Conservation (phyloP, 805 yeast genomes). For the Saturnispora gosingensis region DNA sequence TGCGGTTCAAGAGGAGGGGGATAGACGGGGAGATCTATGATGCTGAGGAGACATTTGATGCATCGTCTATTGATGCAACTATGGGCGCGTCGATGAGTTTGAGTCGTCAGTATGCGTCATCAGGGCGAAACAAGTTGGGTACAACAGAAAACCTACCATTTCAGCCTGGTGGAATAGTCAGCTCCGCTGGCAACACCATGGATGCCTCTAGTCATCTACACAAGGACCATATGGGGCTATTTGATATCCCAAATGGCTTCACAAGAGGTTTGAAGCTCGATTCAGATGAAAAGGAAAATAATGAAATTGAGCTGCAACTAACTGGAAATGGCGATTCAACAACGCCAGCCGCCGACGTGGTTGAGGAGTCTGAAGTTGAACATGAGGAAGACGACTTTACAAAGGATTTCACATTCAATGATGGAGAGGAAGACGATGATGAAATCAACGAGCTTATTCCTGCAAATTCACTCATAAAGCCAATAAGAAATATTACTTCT, state of each 20-base stretch:
- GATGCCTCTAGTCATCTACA: constrained; percentile 40
- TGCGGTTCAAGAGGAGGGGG: constrained; percentile 66
- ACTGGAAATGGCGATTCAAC: background rate
- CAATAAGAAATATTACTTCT: constrained; percentile 12
- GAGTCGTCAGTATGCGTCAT: constrained; percentile 55
- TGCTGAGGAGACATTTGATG: constrained; percentile 54
- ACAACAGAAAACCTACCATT: constrained; percentile 73
- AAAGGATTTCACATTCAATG: constrained; percentile 1
- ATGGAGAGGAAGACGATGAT: constrained; percentile 10
- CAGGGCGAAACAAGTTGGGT: constrained; percentile 58
- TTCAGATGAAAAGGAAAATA: constrained; percentile 8
- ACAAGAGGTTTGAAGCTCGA: constrained; percentile 50
- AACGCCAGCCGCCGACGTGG: constrained; percentile 1
- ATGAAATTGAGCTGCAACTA: background rate
- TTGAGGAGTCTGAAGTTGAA: constrained; percentile 1
- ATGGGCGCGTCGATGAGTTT: constrained; percentile 67
- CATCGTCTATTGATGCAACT: constrained; percentile 25
- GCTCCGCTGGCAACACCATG: constrained; percentile 14
- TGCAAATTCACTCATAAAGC: constrained; percentile 20
- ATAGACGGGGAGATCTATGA: constrained; percentile 59
- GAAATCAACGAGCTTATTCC: constrained; percentile 26
- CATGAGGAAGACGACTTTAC: constrained; percentile 20
- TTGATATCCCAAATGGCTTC: constrained; percentile 77
- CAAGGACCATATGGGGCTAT: constrained; percentile 64
- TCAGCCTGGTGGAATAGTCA: constrained; percentile 70